phyloP scores from a whole-genome alignment of 2,329 filamentous ascomycete species.

The Sphaceloma murrayae region DNA sequence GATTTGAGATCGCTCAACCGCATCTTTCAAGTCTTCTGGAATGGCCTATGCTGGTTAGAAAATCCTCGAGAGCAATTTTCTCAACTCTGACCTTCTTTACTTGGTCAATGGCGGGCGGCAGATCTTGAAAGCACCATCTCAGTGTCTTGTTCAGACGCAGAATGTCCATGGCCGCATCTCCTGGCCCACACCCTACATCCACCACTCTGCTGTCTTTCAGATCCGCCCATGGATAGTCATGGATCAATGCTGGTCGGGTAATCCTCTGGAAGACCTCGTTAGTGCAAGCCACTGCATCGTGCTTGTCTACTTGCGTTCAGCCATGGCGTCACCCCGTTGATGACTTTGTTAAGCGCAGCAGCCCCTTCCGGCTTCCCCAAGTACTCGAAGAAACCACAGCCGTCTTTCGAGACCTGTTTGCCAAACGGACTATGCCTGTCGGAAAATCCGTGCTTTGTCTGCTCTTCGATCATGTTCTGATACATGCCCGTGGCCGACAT shows the following conservation, averaged over 20 bases:
- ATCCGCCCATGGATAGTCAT: neutral
- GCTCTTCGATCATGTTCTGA: neutral
- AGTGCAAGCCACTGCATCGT: neutral
- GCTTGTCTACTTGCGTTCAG: neutral
- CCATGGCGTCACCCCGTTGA: neutral
- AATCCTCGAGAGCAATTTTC: no score
- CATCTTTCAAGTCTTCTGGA: no score
- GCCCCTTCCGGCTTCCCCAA: neutral
- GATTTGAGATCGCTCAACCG: neutral
- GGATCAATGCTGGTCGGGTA: neutral
- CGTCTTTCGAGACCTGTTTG: neutral
- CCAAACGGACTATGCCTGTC: neutral
- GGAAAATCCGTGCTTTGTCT: neutral
- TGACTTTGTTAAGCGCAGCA: neutral
- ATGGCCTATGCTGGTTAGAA: no score
- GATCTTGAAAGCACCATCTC: neutral
- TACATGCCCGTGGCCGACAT: neutral
- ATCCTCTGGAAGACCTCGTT: neutral
- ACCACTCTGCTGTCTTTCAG: neutral
- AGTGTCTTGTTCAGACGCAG: neutral
- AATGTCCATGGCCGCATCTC: neutral
- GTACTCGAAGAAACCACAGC: neutral
- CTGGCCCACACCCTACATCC: neutral
- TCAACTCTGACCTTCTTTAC: neutral
- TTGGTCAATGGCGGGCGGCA: neutral